Evolutionary conservation across 768 basidiomycete species (phyloP), one percentile per base, ranked within the genome.

Genomic region (Podaxis sp.): DNA sequence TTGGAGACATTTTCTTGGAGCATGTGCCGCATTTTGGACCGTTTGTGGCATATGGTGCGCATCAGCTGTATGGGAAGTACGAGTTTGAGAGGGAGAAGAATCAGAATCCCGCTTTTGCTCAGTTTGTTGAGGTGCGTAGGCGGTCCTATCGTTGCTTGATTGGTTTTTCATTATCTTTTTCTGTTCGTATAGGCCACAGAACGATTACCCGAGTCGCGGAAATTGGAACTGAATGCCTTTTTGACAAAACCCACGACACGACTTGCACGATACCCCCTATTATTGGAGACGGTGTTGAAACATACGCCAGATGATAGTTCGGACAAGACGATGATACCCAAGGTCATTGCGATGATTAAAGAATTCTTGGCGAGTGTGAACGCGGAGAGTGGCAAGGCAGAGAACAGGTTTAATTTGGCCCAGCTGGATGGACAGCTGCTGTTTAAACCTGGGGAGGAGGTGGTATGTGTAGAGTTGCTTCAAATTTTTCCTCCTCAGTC

Each of bases 21-120:
- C 78, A 84, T 22, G 92, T 96, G 1, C 92, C 93, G 0, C 84
- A 90, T 71, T 97, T 99, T 68, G 85, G 80, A 10, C 97, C 97
- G 1, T 99, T 98, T 70, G 95, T 99, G 53, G 87, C 86, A 37
- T 99, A 99, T 70, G 97, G 96, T 49, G 88, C 95, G 8, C 96
- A 99, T 72, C 97, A 99, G 74, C 78, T 98, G 61, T 98, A 96
- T 71, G 97, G 97, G 12, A 99, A 99, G 76, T 98, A 94, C 73
- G 96, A 98, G 77, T 99, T 99, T 74, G 97, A 99, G 80, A 96
- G 93, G 82, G 97, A 99, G 82, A 99, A 98, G 80, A 88, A 84
- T 60, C 84, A 88, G 56, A 99, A 99, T 76, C 85, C 90, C 4
- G 91, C 87, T 12, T 99, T 99, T 77, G 90, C 94, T 57, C 86